Percentiles rank a stretch among this genome's conserved stretches.
Conservation (phyloP, 2,329 filamentous ascomycete genomes). For the Diplodia corticola region DNA sequence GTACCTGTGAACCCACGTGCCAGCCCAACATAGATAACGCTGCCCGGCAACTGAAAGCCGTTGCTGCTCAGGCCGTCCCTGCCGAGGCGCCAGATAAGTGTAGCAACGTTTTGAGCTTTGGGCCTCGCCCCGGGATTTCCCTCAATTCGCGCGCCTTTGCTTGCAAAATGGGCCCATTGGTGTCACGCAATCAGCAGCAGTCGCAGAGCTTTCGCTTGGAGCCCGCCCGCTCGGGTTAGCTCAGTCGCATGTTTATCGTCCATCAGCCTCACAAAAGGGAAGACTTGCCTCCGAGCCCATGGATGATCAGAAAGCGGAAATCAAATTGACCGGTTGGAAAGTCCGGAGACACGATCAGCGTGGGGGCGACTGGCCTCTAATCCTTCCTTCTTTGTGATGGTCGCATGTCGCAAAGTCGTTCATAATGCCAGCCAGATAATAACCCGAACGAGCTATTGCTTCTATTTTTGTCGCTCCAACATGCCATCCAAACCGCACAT, state of each 20-base stretch:
- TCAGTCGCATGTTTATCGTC: neutral
- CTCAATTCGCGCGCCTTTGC: no score
- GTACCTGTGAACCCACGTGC: neutral
- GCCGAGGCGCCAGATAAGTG: no score
- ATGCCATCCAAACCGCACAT: neutral
- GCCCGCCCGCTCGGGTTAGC: neutral
- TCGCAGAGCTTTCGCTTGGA: neutral
- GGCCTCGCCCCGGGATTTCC: neutral
- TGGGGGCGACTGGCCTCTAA: no score
- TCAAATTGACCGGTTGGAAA: neutral
- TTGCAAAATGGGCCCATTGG: neutral
- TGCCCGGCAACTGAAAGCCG: neutral
- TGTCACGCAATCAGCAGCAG: neutral
- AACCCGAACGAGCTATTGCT: neutral
- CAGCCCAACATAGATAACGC: constrained; percentile 1
- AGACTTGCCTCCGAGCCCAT: neutral
- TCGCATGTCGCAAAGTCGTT: neutral
- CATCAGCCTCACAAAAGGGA: neutral
- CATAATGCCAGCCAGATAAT: neutral
- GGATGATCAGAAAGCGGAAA: neutral
- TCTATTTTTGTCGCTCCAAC: neutral
- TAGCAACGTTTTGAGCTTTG: neutral
- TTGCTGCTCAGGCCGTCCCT: neutral
- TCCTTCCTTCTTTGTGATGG: neutral
- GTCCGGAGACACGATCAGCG: neutral